These are phyloP conservation scores for Irpex sp. DNA, from an alignment of 1,284 basidiomycete genomes.

Conservation along the genomic window DNA sequence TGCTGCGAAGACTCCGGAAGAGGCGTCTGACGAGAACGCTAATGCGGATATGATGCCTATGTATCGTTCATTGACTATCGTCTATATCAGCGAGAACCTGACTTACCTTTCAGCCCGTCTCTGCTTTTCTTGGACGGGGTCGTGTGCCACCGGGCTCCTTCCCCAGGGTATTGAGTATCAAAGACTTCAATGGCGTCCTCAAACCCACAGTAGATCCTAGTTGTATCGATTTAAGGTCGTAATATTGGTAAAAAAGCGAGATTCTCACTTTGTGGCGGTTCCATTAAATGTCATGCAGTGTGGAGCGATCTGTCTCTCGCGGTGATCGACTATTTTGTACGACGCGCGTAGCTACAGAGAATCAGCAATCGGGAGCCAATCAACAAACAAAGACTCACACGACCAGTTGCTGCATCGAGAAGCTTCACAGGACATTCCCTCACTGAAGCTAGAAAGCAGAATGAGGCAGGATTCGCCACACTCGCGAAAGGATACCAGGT, in stretches of 20 bases:
- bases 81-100: neutral
- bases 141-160: constrained; percentile 72
- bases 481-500: constrained; percentile 82
- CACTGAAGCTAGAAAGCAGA: constrained; percentile 79
- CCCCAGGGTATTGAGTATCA: constrained; percentile 70
- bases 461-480: constrained; percentile 51
- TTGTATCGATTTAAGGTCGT: neutral
- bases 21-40: constrained; percentile 61
- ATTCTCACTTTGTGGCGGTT: constrained; percentile 58
- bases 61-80: constrained; percentile 6
- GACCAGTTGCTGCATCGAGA: constrained; percentile 73
- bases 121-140: constrained; percentile 75
- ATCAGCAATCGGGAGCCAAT: constrained; percentile 1
- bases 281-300: constrained; percentile 79
- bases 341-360: constrained; percentile 74
- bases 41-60: constrained; percentile 83
- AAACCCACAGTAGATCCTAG: constrained; percentile 85
- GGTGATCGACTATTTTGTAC: constrained; percentile 87
- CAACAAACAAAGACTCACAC: constrained; percentile 42
- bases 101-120: constrained; percentile 78
- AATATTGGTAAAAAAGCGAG: neutral
- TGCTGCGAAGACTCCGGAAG: constrained; percentile 70
- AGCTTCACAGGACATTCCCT: constrained; percentile 81
- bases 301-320: constrained; percentile 84
- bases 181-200: constrained; percentile 90